Evolutionary conservation across 2,329 filamentous ascomycete genomes (phyloP).

Genomic region (Cercospora brassicicola): DNA sequence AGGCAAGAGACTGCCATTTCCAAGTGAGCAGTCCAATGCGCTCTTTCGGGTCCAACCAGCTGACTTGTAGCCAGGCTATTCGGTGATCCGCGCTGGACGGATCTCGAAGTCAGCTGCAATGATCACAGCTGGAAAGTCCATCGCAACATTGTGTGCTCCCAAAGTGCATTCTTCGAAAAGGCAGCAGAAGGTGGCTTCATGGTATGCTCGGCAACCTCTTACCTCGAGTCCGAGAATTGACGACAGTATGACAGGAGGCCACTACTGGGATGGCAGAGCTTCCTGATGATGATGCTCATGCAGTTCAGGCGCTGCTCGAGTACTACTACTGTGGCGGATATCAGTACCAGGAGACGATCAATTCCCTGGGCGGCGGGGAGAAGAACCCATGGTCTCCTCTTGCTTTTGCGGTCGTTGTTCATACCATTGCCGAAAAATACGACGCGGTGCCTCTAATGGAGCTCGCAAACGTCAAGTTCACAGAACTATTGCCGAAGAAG

Average conservation of each 20-base stretch:
- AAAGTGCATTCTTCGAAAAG: constrained; percentile 30
- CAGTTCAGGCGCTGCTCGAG: constrained; percentile 22
- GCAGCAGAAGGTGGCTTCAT: constrained; percentile 26
- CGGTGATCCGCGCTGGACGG: constrained; percentile 17
- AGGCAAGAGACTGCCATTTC: background rate
- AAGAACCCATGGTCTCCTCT: background rate
- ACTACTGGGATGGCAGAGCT: background rate
- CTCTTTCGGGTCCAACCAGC: background rate
- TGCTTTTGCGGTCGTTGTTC: background rate
- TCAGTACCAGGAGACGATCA: background rate
- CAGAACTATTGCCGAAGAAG: background rate
- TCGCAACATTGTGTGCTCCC: constrained; percentile 28
- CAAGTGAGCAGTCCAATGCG: background rate
- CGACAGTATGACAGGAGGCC: background rate
- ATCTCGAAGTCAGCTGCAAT: constrained; percentile 28
- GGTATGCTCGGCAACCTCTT: background rate
- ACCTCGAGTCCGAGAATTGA: background rate
- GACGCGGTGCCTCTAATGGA: background rate
- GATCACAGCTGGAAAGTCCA: constrained; percentile 26
- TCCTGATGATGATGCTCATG: constrained; percentile 5
- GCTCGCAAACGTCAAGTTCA: background rate
- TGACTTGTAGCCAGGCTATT: background rate
- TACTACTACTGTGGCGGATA: constrained; percentile 15
- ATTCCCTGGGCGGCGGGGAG: background rate
- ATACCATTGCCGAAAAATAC: constrained; percentile 9